Conservation (phyloP, 805 yeast genomes). For the Zygotorulaspora chibaensis region DNA sequence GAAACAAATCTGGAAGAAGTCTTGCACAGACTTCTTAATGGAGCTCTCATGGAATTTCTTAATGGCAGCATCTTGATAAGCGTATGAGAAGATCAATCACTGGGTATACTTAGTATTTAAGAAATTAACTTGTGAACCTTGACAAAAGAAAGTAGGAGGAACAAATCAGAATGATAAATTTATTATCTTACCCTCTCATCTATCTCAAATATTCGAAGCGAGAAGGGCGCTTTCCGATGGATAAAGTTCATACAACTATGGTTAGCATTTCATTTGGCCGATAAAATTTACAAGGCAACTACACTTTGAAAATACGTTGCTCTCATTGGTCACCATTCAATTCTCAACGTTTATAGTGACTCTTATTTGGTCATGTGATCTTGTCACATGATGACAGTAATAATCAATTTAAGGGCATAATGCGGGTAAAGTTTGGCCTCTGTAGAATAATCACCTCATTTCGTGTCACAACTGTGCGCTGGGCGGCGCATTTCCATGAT, state of each 20-base stretch:
- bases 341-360: neutral
- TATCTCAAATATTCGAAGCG: neutral
- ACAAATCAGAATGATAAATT: no score
- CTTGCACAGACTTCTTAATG: conserved; percentile 18
- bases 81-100: neutral
- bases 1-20: conserved; percentile 24
- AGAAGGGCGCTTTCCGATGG: neutral
- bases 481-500: no score
- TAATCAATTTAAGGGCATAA: no score
- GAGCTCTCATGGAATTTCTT: conserved; percentile 23
- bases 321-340: neutral
- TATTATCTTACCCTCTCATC: conserved; percentile 1
- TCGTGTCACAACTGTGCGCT: no score
- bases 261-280: neutral
- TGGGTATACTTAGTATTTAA: neutral
- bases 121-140: neutral
- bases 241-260: neutral
- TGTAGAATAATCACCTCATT: no score
- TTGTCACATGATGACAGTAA: no score
- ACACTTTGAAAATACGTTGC: neutral
- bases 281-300: neutral
- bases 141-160: neutral
- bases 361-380: neutral
- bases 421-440: no score
- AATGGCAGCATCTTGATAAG: conserved; percentile 21